phyloP scores from a whole-genome alignment of 2,329 filamentous ascomycete genomes.

The Alternaria novae-zelandiae region DNA sequence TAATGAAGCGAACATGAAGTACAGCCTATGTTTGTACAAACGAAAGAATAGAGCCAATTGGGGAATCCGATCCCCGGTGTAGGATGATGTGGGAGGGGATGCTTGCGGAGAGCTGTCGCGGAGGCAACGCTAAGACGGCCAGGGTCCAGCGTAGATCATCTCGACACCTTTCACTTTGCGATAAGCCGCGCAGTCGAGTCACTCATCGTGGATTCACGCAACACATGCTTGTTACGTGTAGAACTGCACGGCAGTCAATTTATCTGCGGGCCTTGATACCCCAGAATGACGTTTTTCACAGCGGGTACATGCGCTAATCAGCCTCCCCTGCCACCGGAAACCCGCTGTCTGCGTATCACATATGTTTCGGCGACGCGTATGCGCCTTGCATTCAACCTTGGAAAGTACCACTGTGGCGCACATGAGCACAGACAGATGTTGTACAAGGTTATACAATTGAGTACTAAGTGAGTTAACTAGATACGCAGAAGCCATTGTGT shows the following conservation, averaged over 20 bases:
- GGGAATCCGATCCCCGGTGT: not conserved
- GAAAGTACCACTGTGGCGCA: not conserved
- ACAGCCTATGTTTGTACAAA: not conserved
- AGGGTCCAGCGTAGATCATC: constrained; percentile 23
- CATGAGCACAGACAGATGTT: not conserved
- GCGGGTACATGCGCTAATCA: not conserved
- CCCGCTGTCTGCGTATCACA: constrained; percentile 17
- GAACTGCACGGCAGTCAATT: not conserved
- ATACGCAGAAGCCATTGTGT: not conserved
- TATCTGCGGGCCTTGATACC: not conserved
- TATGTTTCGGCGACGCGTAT: constrained; percentile 5
- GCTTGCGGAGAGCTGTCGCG: constrained; percentile 33
- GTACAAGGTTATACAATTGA: not conserved
- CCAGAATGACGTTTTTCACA: not conserved
- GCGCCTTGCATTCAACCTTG: not conserved
- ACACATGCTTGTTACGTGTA: not conserved
- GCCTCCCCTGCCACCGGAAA: constrained; percentile 12
- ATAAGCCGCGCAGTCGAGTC: not conserved
- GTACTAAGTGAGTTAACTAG: not conserved
- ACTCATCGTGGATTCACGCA: not conserved
- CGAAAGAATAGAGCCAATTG: not conserved
- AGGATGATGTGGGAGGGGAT: constrained; percentile 25
- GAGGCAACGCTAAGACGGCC: constrained; percentile 32
- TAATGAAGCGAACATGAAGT: constrained; percentile 9
- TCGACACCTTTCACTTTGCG: not conserved